Base-by-base conservation (phyloP, 2,329 filamentous ascomycete species). In the Aureobasidium pullulans region DNA sequence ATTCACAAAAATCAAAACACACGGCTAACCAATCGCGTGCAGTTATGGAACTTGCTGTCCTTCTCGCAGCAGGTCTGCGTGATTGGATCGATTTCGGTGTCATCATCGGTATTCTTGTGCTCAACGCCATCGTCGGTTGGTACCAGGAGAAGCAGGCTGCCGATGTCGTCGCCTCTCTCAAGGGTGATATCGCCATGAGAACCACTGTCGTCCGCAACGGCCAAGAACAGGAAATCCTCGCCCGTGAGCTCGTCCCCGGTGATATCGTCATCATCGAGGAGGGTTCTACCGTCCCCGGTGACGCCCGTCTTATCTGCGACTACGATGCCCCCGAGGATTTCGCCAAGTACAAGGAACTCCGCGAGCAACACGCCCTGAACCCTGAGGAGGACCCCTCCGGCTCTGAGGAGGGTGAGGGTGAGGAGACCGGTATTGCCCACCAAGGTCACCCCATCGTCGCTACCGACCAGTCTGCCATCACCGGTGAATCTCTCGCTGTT, bases 91-190 rank as follows among this genome's bases (percentile, higher is more conserved):
- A 90, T 77, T 81, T 89, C 66, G 86, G 86, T 81, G 85, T 90
- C 72, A 90, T 90, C 72, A 83, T 86, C 67, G 87, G 82, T 78
- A 90, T 90, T 73, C 77, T 90, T 59, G 67, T 86, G 70, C 84
- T 90, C 63, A 90, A 90, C 77, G 87, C 87, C 65, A 76, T 85
- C 64, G 87, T 89, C 72, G 87, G 87, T 78, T 90, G 86, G 83
- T 89, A 90, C 73, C 87, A 89, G 73, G 87, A 90, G 76, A 90
- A 90, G 78, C 86, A 89, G 75, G 87, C 87, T 67, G 87, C 86
- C 65, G 87, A 90, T 74, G 86, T 89, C 68, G 86, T 89, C 68
- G 86, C 86, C 60, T 83, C 79, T 63, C 77, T 90, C 63, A 89
- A 89, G 79, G 87, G 87, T 77, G 87, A 90, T 69, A 90, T 90